Base-by-base conservation (phyloP, 768 basidiomycete species). In the Hygrophorus pudorinus region DNA sequence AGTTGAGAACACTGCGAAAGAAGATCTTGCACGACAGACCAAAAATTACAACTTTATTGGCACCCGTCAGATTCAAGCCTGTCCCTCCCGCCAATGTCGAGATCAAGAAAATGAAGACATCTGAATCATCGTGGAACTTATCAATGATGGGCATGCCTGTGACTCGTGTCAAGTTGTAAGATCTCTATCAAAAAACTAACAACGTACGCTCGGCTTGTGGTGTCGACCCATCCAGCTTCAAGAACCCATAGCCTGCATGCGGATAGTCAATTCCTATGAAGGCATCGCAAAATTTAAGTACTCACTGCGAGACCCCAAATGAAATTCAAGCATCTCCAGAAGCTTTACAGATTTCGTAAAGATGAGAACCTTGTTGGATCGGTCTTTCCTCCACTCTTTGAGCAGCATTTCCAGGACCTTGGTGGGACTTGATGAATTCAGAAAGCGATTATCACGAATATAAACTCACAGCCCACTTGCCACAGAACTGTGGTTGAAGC, bases 341-440 rank as follows among this genome's bases (percentile, higher is more conserved):
- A 97, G 64, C 58, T 92, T 90, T 44, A 93, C 87, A 1, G 88
- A 85, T 59, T 91, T 91, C 2, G 91, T 92, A 63, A 97, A 97
- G 46, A 97, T 80, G 34, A 97, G 68, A 32, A 96, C 89, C 64
- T 96, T 97, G 63, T 87, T 92, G 0, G 73, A 68, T 5, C 53
- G 54, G 38, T 80, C 78, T 52, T 74, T 75, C 53, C 74, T 72
- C 75, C 81, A 81, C 36, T 80, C 73, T 38, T 71, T 73, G 16
- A 97, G 65, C 2, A 85, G 64, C 5, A 68, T 65, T 46, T 80
- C 70, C 6, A 92, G 65, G 0, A 87, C 75, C 85, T 91, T 50
- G 43, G 16, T 20, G 42, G 37, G 17, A 4, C 27, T 14, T 21
- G 18, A 16, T 17, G 21, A n/a, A 18, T 14, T 29, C 10, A 17